Evolutionary conservation across 345 rosid genomes (phyloP).

Genomic region (Clausena lansium): DNA sequence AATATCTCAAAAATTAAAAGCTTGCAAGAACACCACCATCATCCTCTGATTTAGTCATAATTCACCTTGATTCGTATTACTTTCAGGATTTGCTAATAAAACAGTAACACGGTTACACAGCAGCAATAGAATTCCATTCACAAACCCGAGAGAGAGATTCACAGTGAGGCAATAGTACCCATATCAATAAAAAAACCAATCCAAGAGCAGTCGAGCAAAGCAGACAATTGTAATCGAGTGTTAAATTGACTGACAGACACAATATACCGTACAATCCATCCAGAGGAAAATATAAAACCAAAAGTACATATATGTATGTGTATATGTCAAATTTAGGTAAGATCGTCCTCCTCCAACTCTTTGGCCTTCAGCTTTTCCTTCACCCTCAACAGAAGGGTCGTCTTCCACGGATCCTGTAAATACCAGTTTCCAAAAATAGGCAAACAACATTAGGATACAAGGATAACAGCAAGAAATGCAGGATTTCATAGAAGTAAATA

Average conservation of each 20-base stretch:
- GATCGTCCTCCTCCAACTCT: slow-evolving; percentile 96
- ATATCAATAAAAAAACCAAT: slow-evolving; percentile 21
- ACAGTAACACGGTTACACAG: background rate
- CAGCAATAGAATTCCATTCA: slow-evolving; percentile 4
- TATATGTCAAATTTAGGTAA: slow-evolving; percentile 51
- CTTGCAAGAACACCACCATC: background rate
- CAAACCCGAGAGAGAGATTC: slow-evolving; percentile 5
- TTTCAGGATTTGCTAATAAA: background rate
- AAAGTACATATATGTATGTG: background rate
- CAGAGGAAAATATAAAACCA: slow-evolving; percentile 23
- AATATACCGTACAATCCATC: slow-evolving; percentile 22
- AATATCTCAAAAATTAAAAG: background rate
- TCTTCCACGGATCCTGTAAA: slow-evolving; percentile 90
- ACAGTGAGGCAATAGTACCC: slow-evolving; percentile 7
- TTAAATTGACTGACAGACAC: slow-evolving; percentile 10
- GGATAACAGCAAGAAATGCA: background rate
- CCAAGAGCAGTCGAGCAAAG: background rate
- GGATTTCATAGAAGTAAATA: background rate
- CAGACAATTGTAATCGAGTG: background rate
- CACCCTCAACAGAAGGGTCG: slow-evolving; percentile 88
- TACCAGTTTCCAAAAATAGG: background rate
- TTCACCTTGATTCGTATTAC: background rate
- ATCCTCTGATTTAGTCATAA: background rate
- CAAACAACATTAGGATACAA: background rate
- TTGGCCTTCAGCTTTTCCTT: slow-evolving; percentile 96